Conservation (phyloP, 768 basidiomycete species). For the Xerocomellus amylosporus region DNA sequence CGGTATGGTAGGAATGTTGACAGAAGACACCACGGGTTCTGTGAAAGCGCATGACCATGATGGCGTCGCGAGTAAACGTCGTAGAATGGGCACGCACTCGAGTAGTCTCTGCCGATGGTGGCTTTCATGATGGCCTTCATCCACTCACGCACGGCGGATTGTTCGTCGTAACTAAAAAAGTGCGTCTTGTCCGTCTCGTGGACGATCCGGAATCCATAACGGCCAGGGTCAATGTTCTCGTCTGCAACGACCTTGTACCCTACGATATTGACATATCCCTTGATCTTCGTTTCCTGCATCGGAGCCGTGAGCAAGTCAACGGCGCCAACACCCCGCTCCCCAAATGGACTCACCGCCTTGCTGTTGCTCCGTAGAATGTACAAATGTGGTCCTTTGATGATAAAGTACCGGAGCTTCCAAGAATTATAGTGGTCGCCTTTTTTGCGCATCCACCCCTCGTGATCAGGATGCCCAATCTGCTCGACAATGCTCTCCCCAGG, state of each 20-base stretch:
- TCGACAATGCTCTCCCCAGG: conserved; percentile 75
- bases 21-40: conserved; percentile 95
- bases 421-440: conserved; percentile 88
- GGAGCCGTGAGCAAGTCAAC: not conserved
- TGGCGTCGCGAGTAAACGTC: not conserved
- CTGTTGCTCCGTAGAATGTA: conserved; percentile 82
- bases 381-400: conserved; percentile 88
- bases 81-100: conserved; percentile 52
- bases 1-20: conserved; percentile 95
- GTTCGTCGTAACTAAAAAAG: conserved; percentile 90
- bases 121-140: conserved; percentile 99
- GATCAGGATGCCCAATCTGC: conserved; percentile 89
- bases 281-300: conserved; percentile 83
- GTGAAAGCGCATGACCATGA: conserved; percentile 7
- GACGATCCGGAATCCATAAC: conserved; percentile 92
- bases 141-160: conserved; percentile 85
- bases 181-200: conserved; percentile 87
- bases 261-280: conserved; percentile 89
- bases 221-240: conserved; percentile 86
- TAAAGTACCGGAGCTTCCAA: conserved; percentile 91
- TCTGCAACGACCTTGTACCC: conserved; percentile 94
- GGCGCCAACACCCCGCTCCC: not conserved
- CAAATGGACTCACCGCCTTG: conserved; percentile 35
- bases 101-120: conserved; percentile 91
- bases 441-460: conserved; percentile 94